phyloP scores from a whole-genome alignment of 2,329 filamentous ascomycete genomes.

The Keithomyces neogunnii region DNA sequence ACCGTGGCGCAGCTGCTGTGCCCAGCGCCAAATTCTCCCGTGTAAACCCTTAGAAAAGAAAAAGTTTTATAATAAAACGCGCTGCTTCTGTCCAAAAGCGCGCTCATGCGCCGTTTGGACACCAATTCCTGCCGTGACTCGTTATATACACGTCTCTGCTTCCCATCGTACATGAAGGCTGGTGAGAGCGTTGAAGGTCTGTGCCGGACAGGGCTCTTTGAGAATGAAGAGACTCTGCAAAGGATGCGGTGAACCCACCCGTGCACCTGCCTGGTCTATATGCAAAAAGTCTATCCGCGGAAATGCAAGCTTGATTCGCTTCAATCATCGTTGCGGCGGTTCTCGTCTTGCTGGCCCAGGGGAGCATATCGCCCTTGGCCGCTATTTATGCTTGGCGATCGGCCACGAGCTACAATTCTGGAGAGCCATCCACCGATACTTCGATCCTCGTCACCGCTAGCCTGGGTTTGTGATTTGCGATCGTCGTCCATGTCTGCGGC shows the following conservation, averaged over 20 bases:
- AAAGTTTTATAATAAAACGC: background rate
- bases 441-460: constrained; percentile 25
- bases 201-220: background rate
- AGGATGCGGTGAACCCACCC: background rate
- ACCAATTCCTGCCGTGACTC: background rate
- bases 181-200: constrained; percentile 1
- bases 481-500: constrained; percentile 48
- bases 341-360: constrained; percentile 32
- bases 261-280: constrained; percentile 23
- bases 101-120: background rate
- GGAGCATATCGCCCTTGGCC: constrained; percentile 34
- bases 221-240: background rate
- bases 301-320: constrained; percentile 12
- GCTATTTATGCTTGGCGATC: constrained; percentile 28
- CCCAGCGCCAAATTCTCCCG: too few species aligned
- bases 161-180: background rate
- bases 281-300: constrained; percentile 23
- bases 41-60: too few species aligned
- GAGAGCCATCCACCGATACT: constrained; percentile 43
- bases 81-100: background rate
- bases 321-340: constrained; percentile 17
- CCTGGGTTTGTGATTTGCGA: constrained; percentile 31
- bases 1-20: too few species aligned
- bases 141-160: background rate
- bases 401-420: constrained; percentile 29